These are phyloP conservation scores for Arthroderma sp. DNA, from an alignment of 2,329 filamentous ascomycete genomes.

Conservation along the genomic window DNA sequence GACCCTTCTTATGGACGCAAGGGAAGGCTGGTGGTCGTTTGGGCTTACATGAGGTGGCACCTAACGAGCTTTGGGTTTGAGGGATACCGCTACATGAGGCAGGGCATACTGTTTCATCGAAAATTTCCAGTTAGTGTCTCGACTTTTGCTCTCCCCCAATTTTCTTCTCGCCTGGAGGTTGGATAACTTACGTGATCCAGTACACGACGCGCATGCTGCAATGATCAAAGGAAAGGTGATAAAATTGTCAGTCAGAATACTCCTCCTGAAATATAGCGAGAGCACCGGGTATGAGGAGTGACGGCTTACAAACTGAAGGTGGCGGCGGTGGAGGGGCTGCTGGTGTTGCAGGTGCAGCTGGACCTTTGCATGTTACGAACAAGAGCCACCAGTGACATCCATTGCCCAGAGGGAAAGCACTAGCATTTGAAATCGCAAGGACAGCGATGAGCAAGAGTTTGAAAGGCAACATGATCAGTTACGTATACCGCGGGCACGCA, in stretches of 20 bases:
- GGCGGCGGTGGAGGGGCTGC: not conserved
- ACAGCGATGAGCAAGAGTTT: not conserved
- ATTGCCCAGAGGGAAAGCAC: not conserved
- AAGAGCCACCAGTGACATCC: slow-evolving; percentile 4
- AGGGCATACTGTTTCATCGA: not conserved
- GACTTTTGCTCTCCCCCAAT: too few relatives aligned
- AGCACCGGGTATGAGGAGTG: not conserved
- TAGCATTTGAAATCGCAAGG: not conserved
- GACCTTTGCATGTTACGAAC: slow-evolving; percentile 4
- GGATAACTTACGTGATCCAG: not conserved
- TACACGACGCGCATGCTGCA: not conserved
- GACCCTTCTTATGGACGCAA: too few relatives aligned
- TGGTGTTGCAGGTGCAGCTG: not conserved
- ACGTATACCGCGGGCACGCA: not conserved
- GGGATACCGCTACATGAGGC: slow-evolving; percentile 1
- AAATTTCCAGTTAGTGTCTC: not conserved
- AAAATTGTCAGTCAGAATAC: not conserved
- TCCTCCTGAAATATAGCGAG: not conserved
- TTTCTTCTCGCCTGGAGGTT: not conserved
- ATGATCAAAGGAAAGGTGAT: not conserved
- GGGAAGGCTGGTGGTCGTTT: too few relatives aligned
- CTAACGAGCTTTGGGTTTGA: not conserved
- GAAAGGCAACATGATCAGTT: slow-evolving; percentile 1
- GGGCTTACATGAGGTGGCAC: not conserved
- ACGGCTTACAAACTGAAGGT: not conserved